Percentiles rank a stretch among this genome's conserved stretches.
These are phyloP conservation scores for Acanthamoeba royreba DNA, from an alignment of 208 protist genomes.

Conservation along the genomic window DNA sequence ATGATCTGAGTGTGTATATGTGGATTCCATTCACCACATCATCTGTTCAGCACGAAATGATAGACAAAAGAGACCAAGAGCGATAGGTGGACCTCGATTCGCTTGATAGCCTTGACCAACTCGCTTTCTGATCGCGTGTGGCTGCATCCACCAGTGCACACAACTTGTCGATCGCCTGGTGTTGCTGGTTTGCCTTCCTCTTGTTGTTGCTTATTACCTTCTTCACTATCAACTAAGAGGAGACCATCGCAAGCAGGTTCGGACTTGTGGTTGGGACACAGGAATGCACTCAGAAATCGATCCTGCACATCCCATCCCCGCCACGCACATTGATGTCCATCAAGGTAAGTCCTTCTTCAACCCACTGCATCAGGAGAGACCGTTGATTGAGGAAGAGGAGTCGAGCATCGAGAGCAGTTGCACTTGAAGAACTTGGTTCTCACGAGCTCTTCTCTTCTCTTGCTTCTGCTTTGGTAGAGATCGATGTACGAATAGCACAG, in stretches of 20 bases:
- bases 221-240: background rate
- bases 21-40: too few species aligned
- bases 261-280: background rate
- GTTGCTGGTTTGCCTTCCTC: too few species aligned
- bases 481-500: constrained; percentile 21
- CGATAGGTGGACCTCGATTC: background rate
- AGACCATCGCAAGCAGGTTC: background rate
- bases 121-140: background rate
- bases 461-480: background rate
- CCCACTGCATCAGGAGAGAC: too few species aligned
- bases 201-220: too few species aligned
- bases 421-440: background rate
- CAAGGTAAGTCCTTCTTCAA: too few species aligned
- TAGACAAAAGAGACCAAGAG: too few species aligned
- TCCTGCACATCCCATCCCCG: background rate
- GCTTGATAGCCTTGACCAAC: background rate
- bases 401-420: background rate
- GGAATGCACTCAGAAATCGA: background rate
- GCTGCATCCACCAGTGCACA: background rate
- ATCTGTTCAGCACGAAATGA: background rate
- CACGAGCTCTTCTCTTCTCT: background rate
- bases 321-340: background rate
- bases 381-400: too few species aligned
- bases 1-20: background rate
- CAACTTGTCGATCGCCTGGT: too few species aligned